These are phyloP conservation scores for Biscogniauxia marginata DNA, from an alignment of 2,329 filamentous ascomycete genomes.

Conservation along the genomic window DNA sequence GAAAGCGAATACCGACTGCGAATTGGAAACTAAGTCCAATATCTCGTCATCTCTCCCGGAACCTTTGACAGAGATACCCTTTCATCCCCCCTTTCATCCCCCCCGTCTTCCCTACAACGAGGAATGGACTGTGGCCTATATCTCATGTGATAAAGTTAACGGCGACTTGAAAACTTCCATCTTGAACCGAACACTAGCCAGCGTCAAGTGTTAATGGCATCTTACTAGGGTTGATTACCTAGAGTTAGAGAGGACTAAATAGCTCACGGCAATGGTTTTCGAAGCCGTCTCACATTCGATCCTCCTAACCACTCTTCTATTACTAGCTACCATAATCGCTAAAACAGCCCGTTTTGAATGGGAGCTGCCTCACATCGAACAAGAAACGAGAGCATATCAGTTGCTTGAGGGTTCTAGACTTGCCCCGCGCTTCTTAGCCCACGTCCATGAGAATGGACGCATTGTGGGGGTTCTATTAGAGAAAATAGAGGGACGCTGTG, in stretches of 20 bases:
- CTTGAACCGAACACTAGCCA: conserved; percentile 22
- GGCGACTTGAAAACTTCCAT: conserved; percentile 28
- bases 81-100: conserved; percentile 23
- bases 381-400: conserved; percentile 32
- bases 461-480: conserved; percentile 37
- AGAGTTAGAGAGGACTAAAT: conserved; percentile 26
- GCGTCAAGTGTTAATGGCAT: conserved; percentile 29
- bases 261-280: conserved; percentile 26
- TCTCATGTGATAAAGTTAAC: conserved; percentile 24
- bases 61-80: conserved; percentile 26
- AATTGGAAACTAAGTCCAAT: conserved; percentile 26
- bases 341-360: conserved; percentile 36
- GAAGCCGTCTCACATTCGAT: conserved; percentile 23
- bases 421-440: conserved; percentile 35
- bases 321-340: conserved; percentile 25
- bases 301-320: conserved; percentile 11
- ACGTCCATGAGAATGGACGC: conserved; percentile 35
- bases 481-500: conserved; percentile 32
- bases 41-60: conserved; percentile 25
- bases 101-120: conserved; percentile 25
- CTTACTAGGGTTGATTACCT: conserved; percentile 24
- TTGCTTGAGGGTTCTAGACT: conserved; percentile 29
- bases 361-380: conserved; percentile 34
- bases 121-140: conserved; percentile 26
- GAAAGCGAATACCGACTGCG: conserved; percentile 26